These are phyloP conservation scores for Boletus tomentosulus DNA, from an alignment of 768 basidiomycete genomes.

Conservation along the genomic window DNA sequence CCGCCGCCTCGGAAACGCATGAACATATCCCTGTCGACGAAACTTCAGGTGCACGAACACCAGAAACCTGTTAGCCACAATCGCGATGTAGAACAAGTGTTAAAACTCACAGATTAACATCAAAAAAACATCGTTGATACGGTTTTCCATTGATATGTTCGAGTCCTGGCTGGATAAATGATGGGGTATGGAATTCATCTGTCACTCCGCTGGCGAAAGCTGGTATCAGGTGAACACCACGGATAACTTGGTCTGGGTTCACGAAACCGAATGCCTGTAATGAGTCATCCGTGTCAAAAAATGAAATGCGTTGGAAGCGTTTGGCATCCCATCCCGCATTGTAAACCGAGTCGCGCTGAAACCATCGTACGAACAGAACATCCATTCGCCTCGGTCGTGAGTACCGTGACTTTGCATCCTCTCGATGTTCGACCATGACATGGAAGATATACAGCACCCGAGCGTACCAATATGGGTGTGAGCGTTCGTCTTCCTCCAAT, in stretches of 20 bases:
- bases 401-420: neutral
- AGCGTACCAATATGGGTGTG: constrained; percentile 39
- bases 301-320: neutral
- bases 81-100: neutral
- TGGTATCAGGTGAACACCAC: constrained; percentile 41
- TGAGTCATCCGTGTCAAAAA: neutral
- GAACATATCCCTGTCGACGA: constrained; percentile 4
- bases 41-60: neutral
- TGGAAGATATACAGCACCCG: constrained; percentile 14
- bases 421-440: neutral
- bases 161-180: neutral
- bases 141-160: neutral
- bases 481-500: constrained; percentile 15
- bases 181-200: neutral
- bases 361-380: constrained; percentile 42
- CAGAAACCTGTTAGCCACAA: constrained; percentile 1
- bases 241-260: constrained; percentile 39
- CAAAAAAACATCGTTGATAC: constrained; percentile 20
- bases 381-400: constrained; percentile 25
- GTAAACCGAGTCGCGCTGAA: constrained; percentile 25
- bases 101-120: constrained; percentile 32
- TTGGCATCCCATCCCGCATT: constrained; percentile 24
- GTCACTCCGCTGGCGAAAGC: constrained; percentile 29
- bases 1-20: constrained; percentile 31
- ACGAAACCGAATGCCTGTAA: constrained; percentile 41